These are phyloP conservation scores for Gentiana macrophylla DNA, from an alignment of 257 asterid species.

Conservation along the genomic window DNA sequence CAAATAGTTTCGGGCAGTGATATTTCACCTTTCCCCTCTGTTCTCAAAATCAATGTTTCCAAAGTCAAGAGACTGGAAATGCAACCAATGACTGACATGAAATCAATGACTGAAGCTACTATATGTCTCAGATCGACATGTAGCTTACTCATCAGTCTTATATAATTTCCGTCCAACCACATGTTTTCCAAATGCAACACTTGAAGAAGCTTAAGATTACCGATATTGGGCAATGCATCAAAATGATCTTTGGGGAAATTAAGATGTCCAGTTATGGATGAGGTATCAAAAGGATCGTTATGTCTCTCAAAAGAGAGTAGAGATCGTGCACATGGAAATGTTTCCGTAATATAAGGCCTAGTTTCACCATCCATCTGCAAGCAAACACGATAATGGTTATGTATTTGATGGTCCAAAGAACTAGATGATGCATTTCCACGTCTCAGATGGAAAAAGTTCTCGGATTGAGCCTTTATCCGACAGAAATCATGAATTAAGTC, in stretches of 20 bases:
- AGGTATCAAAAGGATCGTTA: too few species aligned
- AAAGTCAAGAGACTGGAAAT: constrained; percentile 6
- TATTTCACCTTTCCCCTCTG: not conserved
- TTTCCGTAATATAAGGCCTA: not conserved
- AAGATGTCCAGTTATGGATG: not conserved
- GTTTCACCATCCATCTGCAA: not conserved
- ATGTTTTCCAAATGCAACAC: not conserved
- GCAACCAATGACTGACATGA: not conserved
- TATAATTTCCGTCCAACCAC: not conserved
- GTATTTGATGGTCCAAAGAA: not conserved
- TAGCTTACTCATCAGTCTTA: not conserved
- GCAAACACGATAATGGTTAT: constrained; percentile 1
- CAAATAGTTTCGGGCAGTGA: not conserved
- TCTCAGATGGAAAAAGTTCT: too few species aligned
- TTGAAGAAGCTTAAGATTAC: not conserved
- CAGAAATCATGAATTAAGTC: too few species aligned
- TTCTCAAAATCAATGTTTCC: not conserved
- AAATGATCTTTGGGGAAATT: not conserved
- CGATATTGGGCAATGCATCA: not conserved
- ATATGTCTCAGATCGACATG: constrained; percentile 9
- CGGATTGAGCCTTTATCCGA: too few species aligned
- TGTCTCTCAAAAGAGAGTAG: not conserved
- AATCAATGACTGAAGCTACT: not conserved
- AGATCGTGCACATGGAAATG: not conserved
- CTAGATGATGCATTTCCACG: not conserved